Base-by-base conservation (phyloP, 2,329 filamentous ascomycete genomes). In the Metarhizium rileyi region DNA sequence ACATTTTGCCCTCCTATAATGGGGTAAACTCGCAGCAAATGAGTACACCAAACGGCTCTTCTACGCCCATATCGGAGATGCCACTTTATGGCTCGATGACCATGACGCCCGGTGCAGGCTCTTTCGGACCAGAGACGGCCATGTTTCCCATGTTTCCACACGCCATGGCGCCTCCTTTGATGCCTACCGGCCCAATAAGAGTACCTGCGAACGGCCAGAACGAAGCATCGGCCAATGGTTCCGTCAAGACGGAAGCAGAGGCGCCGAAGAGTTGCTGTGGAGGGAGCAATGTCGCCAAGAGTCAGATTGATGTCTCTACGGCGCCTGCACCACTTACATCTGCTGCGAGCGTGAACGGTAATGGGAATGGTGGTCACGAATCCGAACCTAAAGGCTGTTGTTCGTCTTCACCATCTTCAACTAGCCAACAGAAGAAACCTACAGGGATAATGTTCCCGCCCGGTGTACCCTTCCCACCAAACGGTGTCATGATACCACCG, bases 1-100 rank as follows among this genome's bases (percentile, higher is more conserved):
- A 78, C 57, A 63, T 79, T 44, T 50, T 75, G 43, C 62, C 69
- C 3, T 59, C 65, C 12, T 64, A 58, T 45, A 61, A 57, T 41
- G 52, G 55, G 38, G 59, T 63, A 23, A 48, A 43, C 25, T 60
- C 58, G 36, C 61, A 56, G 27, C 50, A 61, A 56, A 52, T 40
- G 26, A 52, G 54, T n/a, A 50, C 52, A 26, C 48, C 64, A 5
- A 56, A 56, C 47, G 50, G 56, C 47, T 40, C 50, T 9, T 22
- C 54, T 20, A 44, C 54, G 10, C 46, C 56, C 28, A 48, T 55
- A 46, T 52, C 61, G 2, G 57, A 58, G 25, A 53, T 59, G 48
- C 53, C 57, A 18, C 49, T 61, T 5, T 68, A 63, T 44, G 58
- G 57, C 6, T 52, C 58, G 8, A 55, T 66, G 52, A 56, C 57